These are phyloP conservation scores for Trypanosoma scelopori DNA, from an alignment of 208 protist genomes.

Conservation along the genomic window DNA sequence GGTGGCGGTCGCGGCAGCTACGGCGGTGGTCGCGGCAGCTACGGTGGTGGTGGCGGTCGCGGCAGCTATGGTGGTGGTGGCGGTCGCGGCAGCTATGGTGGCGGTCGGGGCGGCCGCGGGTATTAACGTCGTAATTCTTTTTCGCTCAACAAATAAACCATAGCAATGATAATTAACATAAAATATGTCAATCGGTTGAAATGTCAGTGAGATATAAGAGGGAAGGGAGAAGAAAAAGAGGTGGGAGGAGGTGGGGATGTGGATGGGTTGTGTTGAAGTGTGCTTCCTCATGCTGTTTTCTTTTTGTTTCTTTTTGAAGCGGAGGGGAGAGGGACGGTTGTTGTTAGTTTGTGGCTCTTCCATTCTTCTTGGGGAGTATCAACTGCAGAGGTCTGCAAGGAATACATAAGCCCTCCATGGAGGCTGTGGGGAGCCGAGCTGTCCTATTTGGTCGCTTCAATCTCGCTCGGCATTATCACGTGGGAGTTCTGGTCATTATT, in stretches of 20 bases:
- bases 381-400: background rate
- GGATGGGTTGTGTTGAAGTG: background rate
- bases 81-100: constrained; percentile 37
- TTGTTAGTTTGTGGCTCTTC: constrained; percentile 17
- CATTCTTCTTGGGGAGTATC: background rate
- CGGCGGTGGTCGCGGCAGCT: constrained; percentile 31
- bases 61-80: constrained; percentile 44
- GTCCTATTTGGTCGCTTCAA: constrained; percentile 19
- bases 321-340: too few relatives aligned
- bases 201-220: background rate
- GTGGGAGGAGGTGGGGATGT: background rate
- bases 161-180: too few relatives aligned
- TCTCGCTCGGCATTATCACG: constrained; percentile 11
- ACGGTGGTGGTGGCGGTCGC: constrained; percentile 47
- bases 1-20: constrained; percentile 25
- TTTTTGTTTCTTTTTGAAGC: constrained; percentile 25
- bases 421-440: background rate
- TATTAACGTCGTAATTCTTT: constrained; percentile 24
- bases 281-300: constrained; percentile 2
- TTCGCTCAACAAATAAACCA: background rate
- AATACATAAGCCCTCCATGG: background rate
- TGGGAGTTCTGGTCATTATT: constrained; percentile 10
- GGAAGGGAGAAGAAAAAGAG: background rate
- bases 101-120: constrained; percentile 40
- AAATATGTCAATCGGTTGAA: too few relatives aligned